Conservation (phyloP, 2,329 filamentous ascomycete species). For the Waltergamsia citrina region DNA sequence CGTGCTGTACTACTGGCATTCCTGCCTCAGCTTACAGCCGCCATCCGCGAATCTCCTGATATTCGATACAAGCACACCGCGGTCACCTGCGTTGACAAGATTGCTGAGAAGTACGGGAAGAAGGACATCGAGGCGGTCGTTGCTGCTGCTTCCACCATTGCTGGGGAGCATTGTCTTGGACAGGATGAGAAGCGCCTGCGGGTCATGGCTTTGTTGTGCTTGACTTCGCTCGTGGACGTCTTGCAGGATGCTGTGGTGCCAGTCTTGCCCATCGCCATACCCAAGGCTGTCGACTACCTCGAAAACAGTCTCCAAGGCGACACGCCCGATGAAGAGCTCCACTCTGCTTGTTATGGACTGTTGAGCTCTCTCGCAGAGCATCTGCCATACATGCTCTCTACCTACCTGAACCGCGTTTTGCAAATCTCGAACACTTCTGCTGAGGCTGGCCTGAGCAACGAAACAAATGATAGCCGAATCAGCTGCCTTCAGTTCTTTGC, state of each 20-base stretch:
- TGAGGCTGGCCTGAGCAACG: conserved; percentile 47
- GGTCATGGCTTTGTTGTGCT: conserved; percentile 77
- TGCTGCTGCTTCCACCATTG: conserved; percentile 66
- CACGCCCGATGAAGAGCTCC: conserved; percentile 51
- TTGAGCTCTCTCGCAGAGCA: conserved; percentile 72
- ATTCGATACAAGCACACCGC: conserved; percentile 74
- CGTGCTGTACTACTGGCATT: conserved; percentile 67
- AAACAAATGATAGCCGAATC: conserved; percentile 54
- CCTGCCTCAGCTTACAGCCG: conserved; percentile 66
- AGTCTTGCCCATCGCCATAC: conserved; percentile 67
- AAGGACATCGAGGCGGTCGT: conserved; percentile 73
- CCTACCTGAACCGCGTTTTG: conserved; percentile 64
- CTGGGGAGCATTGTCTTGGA: conserved; percentile 66
- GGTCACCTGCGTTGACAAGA: conserved; percentile 83
- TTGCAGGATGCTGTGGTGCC: conserved; percentile 79
- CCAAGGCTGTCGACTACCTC: conserved; percentile 63
- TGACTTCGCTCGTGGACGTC: conserved; percentile 84
- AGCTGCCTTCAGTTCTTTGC: conserved; percentile 68
- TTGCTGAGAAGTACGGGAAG: conserved; percentile 91
- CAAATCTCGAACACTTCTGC: conserved; percentile 65
- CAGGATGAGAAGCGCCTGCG: conserved; percentile 63
- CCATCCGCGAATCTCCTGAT: conserved; percentile 65
- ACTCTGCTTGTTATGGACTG: conserved; percentile 75
- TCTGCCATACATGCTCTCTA: conserved; percentile 81
- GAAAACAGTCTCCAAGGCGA: conserved; percentile 47